A percentile compares a stretch with the other conserved stretches of the same genome.
phyloP scores from a whole-genome alignment of 768 basidiomycete species.

The Trametes gibbosa region DNA sequence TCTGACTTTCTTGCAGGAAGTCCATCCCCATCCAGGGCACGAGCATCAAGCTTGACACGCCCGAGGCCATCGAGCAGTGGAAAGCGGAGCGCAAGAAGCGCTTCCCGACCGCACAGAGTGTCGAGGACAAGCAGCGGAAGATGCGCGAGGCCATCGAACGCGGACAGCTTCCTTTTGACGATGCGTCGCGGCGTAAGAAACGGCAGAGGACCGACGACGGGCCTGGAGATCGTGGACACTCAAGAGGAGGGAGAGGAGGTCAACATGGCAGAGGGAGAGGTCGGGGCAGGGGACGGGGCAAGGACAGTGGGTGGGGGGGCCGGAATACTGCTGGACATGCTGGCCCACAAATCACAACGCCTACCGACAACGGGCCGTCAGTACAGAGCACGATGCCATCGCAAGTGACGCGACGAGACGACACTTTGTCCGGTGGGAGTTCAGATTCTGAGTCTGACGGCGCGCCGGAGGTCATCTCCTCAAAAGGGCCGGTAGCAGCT shows the following conservation, averaged over 20 bases:
- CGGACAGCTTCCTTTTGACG: constrained; percentile 63
- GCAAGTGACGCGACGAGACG: background rate
- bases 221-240: background rate
- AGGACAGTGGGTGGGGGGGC: constrained; percentile 9
- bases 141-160: constrained; percentile 75
- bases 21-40: constrained; percentile 78
- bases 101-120: constrained; percentile 70
- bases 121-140: constrained; percentile 81
- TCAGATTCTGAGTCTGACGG: constrained; percentile 33
- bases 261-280: constrained; percentile 30
- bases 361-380: background rate
- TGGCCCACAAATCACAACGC: too few relatives aligned
- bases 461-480: constrained; percentile 59
- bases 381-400: background rate
- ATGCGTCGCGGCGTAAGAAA: constrained; percentile 43
- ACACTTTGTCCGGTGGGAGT: background rate
- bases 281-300: constrained; percentile 23
- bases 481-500: constrained; percentile 37
- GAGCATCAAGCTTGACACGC: constrained; percentile 69
- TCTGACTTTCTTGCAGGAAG: constrained; percentile 45
- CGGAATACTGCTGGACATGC: background rate
- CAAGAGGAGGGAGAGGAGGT: constrained; percentile 31
- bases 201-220: constrained; percentile 36
- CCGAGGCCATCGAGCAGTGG: constrained; percentile 82
- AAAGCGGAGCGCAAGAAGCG: constrained; percentile 83